Base-by-base conservation (phyloP, 139 green algal genomes). In the Raphidocelis subcapitata region DNA sequence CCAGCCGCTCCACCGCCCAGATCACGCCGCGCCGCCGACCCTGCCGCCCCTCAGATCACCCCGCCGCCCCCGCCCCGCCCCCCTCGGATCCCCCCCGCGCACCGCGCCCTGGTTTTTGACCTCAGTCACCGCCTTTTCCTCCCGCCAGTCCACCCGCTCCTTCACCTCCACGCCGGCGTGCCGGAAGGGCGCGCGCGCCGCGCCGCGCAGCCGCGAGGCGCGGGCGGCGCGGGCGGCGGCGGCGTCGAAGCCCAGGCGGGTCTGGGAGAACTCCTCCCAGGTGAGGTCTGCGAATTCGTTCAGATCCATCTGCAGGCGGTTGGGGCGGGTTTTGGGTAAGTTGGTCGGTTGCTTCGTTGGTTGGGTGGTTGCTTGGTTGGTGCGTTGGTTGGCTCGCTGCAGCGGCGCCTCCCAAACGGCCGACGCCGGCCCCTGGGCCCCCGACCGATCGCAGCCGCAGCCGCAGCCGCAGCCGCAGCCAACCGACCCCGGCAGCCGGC, bases 101-200 rank as follows among this genome's bases (percentile, higher is more conserved):
- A 79, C 79, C 69, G 76, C 67, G 16, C 28, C 72, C 83, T 99
- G 95, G 82, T 99, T 98, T 84, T 98, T 98, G 5, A 98, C 90
- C 69, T 77, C 68, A 5, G 90, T 89, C 0, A 99, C 95, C 4
- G 88, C 93, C n/a, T 79, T 83, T 49, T 90, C 56, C n/a, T 82
- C 60, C 10, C 88, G 61, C 94, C 95, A 99, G 83, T 99, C 93
- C 1, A 92, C 65, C 29, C 47, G 32, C 1, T 81, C 69, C 24
- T 81, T 69, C 10, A 62, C 44, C 15, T 80, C 73, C 10, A 88
- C 77, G 57, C 81, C 61, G 1, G 74, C 81, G 63, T 94, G 89
- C 63, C 76, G 73, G 70, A 92, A 95, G 0, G 37, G 37, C 21
- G 67, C n/a, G n/a, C n/a, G n/a, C n/a, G n/a, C n/a, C n/a, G n/a